Base-by-base conservation (phyloP, 2,329 filamentous ascomycete genomes). In the Claviceps purpurea region DNA sequence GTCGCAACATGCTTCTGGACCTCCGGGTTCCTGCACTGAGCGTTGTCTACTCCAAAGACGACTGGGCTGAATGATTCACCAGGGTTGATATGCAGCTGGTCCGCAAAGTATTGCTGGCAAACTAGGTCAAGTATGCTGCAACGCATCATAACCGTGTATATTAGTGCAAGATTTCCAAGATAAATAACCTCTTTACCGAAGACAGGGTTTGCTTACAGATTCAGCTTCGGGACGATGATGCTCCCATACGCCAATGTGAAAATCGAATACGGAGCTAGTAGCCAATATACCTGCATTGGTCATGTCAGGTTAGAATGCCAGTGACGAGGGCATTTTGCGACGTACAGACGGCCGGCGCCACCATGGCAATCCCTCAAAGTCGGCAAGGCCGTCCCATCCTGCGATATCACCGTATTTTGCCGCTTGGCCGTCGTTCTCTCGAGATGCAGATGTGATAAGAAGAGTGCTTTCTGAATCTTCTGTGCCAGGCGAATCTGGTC, bases 231-330 rank as follows among this genome's bases (percentile, higher is more conserved):
- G 8, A 96, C 87, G 7, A 93, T 73, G 6, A 87, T 79, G 52
- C 88, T 89, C 37, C 91, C 93, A 66, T 93, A 91, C 0, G 90
- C 89, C 51, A 94, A 72, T 0, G 89, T 88, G 63, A 89, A 91
- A 45, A 95, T 68, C 52, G 86, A 75, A 67, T 90, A 93, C 0
- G 89, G 87, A 0, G 78, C 80, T 7, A 97, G 67, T 4, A 97
- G 74, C 87, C 89, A 97, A 67, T 76, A 87, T 50, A 94, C 79
- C 87, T 87, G 55, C 38, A 48, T 30, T 20, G 54, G 8, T 5
- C 20, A 46, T 50, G 57, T 67, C 57, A 65, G 49, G 37, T 38
- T 4, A 16, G 18, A n/a, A 43, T 37, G 40, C 30, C 22, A 24
- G 51, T 54, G 30, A 22, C 16, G 49, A 47, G 51, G 16, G 18